A percentile compares a stretch with the other conserved stretches of the same genome.
Conservation (phyloP, 768 basidiomycete species). For the Boletus reticulatus region DNA sequence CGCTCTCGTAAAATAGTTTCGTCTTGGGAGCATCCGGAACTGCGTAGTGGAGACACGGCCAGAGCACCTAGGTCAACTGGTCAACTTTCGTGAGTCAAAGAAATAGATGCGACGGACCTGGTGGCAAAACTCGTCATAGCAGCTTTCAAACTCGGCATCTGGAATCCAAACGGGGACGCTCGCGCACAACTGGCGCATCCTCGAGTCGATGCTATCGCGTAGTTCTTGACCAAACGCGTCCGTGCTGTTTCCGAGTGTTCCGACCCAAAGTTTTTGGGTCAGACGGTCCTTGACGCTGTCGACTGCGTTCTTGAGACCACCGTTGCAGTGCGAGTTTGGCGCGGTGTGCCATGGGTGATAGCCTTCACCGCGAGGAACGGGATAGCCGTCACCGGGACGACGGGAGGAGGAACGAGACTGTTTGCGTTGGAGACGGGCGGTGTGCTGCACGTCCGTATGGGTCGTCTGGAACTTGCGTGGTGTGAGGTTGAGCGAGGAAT, state of each 20-base stretch:
- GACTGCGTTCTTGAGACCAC: slow-evolving; percentile 81
- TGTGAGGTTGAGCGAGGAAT: slow-evolving; percentile 24
- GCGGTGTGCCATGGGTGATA: slow-evolving; percentile 44
- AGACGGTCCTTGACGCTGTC: slow-evolving; percentile 59
- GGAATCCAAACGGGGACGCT: slow-evolving; percentile 76
- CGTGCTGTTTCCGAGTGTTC: slow-evolving; percentile 71
- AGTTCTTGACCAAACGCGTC: slow-evolving; percentile 60
- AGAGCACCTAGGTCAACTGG: slow-evolving; percentile 50
- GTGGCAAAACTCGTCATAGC: slow-evolving; percentile 87
- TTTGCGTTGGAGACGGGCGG: slow-evolving; percentile 48
- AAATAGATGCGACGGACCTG: slow-evolving; percentile 44
- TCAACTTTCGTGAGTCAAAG: slow-evolving; percentile 4
- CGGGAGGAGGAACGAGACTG: slow-evolving; percentile 53
- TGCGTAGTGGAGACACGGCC: slow-evolving; percentile 86
- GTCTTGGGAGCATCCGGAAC: slow-evolving; percentile 87
- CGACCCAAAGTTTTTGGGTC: slow-evolving; percentile 58
- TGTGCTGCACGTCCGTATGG: slow-evolving; percentile 38
- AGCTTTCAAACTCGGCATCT: slow-evolving; percentile 72
- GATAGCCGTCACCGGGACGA: slow-evolving; percentile 33
- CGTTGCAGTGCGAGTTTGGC: slow-evolving; percentile 75
- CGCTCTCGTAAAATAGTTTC: slow-evolving; percentile 76
- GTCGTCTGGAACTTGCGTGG: slow-evolving; percentile 51
- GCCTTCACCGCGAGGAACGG: slow-evolving; percentile 29
- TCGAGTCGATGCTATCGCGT: slow-evolving; percentile 52
- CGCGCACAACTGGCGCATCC: slow-evolving; percentile 40